Evolutionary conservation across 306 rosid genomes (phyloP).

Genomic region (Begonia masoniana): DNA sequence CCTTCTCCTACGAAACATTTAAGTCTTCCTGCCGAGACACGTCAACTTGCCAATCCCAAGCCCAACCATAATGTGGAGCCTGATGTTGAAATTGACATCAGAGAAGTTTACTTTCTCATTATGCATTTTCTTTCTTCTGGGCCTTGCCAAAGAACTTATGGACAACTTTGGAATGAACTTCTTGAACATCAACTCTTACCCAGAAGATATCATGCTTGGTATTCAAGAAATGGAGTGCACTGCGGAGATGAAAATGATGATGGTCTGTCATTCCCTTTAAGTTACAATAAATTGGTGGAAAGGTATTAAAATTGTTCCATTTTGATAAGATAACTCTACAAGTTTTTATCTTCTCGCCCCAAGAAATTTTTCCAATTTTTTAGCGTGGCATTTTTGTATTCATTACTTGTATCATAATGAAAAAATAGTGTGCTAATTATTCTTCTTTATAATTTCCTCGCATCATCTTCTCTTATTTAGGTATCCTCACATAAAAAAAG

Average conservation of each 20-base stretch:
- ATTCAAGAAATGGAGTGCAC: constrained; percentile 59
- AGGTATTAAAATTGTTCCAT: constrained; percentile 40
- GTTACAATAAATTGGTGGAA: constrained; percentile 54
- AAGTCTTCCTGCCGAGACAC: constrained; percentile 41
- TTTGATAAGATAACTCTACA: not conserved
- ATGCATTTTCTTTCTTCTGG: constrained; percentile 97
- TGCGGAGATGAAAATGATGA: constrained; percentile 62
- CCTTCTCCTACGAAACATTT: constrained; percentile 54
- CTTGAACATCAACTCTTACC: constrained; percentile 89
- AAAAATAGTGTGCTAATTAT: too few relatives aligned
- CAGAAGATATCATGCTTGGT: constrained; percentile 95
- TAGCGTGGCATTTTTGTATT: not conserved
- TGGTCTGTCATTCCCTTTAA: constrained; percentile 77
- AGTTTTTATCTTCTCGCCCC: not conserved
- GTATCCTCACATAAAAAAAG: constrained; percentile 78
- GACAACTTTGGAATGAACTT: constrained; percentile 78
- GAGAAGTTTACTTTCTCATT: constrained; percentile 91
- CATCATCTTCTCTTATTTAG: constrained; percentile 26
- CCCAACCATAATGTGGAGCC: constrained; percentile 39
- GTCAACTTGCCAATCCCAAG: constrained; percentile 27
- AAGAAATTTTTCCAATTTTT: not conserved
- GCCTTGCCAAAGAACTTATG: constrained; percentile 72
- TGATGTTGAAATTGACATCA: constrained; percentile 61
- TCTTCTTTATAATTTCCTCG: too few relatives aligned
- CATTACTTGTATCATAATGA: not conserved